Conservation (phyloP, 768 basidiomycete species). For the Tylopilus intermedius region DNA sequence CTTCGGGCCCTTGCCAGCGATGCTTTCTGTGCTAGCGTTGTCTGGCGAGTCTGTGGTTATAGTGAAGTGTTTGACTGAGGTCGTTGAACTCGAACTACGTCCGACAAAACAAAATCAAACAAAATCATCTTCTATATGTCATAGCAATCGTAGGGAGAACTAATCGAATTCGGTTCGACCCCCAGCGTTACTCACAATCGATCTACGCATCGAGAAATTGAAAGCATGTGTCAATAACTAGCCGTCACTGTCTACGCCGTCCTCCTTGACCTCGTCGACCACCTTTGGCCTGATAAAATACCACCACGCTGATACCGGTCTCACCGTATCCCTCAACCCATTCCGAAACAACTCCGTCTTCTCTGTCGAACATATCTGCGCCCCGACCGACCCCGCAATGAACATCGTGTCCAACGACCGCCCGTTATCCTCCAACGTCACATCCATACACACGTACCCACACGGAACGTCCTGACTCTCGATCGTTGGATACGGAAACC, state of each 20-base stretch:
- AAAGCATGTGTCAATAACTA: not conserved
- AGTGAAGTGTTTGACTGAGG: too few relatives aligned
- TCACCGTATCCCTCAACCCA: constrained; percentile 30
- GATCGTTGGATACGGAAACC: constrained; percentile 28
- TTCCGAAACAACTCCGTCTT: constrained; percentile 27
- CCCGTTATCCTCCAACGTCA: constrained; percentile 28
- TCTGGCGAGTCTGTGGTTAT: too few relatives aligned
- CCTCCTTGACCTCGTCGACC: not conserved
- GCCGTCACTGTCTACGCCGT: not conserved
- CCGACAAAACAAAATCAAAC: too few relatives aligned
- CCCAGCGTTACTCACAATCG: too few relatives aligned
- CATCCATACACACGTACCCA: constrained; percentile 27
- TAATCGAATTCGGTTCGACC: too few relatives aligned
- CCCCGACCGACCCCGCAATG: constrained; percentile 28
- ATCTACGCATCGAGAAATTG: too few relatives aligned
- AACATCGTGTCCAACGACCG: constrained; percentile 22
- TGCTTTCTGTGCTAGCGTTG: too few relatives aligned
- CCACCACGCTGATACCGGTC: constrained; percentile 33
- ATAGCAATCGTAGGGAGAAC: too few relatives aligned
- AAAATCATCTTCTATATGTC: too few relatives aligned
- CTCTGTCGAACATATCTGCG: constrained; percentile 28
- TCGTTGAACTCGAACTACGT: too few relatives aligned
- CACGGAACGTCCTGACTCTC: constrained; percentile 27
- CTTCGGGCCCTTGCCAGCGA: too few relatives aligned
- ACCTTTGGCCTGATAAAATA: constrained; percentile 16